Conservation (phyloP, 768 basidiomycete species). For the Mycena capillaripes region DNA sequence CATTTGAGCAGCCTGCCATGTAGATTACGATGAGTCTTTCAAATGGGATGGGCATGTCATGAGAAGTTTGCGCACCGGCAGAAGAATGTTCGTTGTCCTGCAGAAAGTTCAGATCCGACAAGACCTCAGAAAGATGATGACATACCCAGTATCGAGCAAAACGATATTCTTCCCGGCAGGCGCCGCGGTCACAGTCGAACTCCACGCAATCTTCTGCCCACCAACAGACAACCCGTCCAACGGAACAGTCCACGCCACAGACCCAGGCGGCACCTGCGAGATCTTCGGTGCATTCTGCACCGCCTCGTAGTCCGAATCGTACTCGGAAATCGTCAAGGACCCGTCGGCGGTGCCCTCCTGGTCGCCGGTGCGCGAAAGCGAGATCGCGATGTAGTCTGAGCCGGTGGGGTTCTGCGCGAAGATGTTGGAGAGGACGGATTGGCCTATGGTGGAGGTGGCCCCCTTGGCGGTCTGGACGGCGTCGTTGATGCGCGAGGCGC, state of each 20-base stretch:
- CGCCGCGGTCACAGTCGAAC: background rate
- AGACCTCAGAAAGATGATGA: no score
- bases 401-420: background rate
- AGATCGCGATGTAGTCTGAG: background rate
- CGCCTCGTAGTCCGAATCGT: background rate
- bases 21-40: background rate
- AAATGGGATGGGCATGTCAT: background rate
- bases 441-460: background rate
- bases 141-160: slow-evolving; percentile 8
- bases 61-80: background rate
- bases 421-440: slow-evolving; percentile 16
- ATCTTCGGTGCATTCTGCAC: background rate
- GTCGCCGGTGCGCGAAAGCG: slow-evolving; percentile 11
- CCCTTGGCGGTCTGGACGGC: background rate
- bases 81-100: background rate
- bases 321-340: slow-evolving; percentile 7
- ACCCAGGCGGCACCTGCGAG: background rate
- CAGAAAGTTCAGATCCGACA: background rate
- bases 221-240: background rate
- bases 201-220: slow-evolving; percentile 10
- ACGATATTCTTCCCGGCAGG: slow-evolving; percentile 6
- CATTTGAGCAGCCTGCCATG: background rate
- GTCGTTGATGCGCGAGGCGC: slow-evolving; percentile 1
- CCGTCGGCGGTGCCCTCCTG: slow-evolving; percentile 6
- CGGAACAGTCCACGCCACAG: background rate